These are phyloP conservation scores for Graphilbum sp. DNA, from an alignment of 2,329 filamentous ascomycete genomes.

Conservation along the genomic window DNA sequence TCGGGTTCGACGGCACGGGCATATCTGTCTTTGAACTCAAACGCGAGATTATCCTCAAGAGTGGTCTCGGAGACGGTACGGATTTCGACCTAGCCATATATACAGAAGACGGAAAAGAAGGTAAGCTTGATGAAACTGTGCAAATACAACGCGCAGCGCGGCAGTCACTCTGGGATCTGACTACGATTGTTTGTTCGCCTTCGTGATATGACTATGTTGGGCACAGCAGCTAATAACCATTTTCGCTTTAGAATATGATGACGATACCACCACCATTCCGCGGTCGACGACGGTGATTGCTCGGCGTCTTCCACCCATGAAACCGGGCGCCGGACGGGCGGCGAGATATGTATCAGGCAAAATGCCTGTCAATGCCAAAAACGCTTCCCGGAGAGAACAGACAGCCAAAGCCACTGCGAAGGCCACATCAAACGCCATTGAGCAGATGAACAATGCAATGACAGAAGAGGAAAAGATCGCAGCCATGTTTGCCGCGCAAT, in stretches of 20 bases:
- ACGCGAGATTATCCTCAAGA: constrained; percentile 92
- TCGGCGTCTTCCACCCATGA: constrained; percentile 65
- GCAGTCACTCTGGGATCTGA: too few species aligned
- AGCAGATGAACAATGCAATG: constrained; percentile 59
- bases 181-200: too few species aligned
- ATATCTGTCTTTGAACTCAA: constrained; percentile 98
- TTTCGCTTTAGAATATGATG: constrained; percentile 63
- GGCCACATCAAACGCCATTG: constrained; percentile 37
- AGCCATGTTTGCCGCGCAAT: constrained; percentile 80
- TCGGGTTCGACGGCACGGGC: constrained; percentile 93
- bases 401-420: constrained; percentile 42
- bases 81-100: constrained; percentile 95
- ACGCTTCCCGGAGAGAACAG: constrained; percentile 51
- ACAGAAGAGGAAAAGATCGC: constrained; percentile 90
- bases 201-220: too few species aligned
- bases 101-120: constrained; percentile 79
- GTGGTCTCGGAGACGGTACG: constrained; percentile 82
- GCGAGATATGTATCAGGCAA: constrained; percentile 93
- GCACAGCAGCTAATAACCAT: neutral
- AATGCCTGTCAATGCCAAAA: constrained; percentile 80
- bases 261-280: constrained; percentile 94
- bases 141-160: too few species aligned
- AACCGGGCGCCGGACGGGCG: constrained; percentile 75
- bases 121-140: constrained; percentile 31
- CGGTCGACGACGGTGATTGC: constrained; percentile 89